Evolutionary conservation across 2,329 filamentous ascomycete species (phyloP), one percentile per base, ranked within the genome.

Genomic region (Periconia sp.): DNA sequence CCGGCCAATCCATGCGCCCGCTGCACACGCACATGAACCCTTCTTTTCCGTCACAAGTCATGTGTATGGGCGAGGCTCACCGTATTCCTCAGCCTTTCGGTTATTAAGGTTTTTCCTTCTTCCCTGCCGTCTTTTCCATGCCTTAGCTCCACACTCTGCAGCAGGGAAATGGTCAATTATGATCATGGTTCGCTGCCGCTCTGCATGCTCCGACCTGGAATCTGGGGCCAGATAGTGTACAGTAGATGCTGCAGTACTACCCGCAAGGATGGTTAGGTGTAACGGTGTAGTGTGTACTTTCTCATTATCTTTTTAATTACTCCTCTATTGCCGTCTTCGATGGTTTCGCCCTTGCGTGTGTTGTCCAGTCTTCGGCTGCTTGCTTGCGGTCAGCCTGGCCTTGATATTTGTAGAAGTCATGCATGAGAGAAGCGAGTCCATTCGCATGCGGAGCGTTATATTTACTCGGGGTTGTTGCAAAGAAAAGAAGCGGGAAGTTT

Each of bases 171-270:
- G 33, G 33, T 37, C 33, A 27, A 27, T 37, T 37, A 37, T n/a
- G 11, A 37, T 37, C 33, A 37, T 37, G 33, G 33, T 37, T 37
- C 33, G 33, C 33, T 11, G 33, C 33, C 33, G 33, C 33, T 23
- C 17, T 37, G 46, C 46, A 48, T 23, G 18, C 35, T 41, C 35
- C 19, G 46, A 48, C 46, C 46, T 17, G 33, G 46, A 48, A 30
- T 41, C 33, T 48, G 46, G 46, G 46, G 33, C 46, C 10, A 41
- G 42, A 15, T 44, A 20, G 19, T 13, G 11, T n/a, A 44, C 18
- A 11, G 15, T 14, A 14, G 33, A 13, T 37, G 33, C 33, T 37
- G 33, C 33, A 37, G 33, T 37, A 37, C 23, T 37, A 37, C 33
- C 33, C 33, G 31, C 11, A 11, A 37, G 33, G 5, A 37, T 6